Evolutionary conservation across 192 early-diverging fungal species (phyloP).

Genomic region (Coemansia asiatica): DNA sequence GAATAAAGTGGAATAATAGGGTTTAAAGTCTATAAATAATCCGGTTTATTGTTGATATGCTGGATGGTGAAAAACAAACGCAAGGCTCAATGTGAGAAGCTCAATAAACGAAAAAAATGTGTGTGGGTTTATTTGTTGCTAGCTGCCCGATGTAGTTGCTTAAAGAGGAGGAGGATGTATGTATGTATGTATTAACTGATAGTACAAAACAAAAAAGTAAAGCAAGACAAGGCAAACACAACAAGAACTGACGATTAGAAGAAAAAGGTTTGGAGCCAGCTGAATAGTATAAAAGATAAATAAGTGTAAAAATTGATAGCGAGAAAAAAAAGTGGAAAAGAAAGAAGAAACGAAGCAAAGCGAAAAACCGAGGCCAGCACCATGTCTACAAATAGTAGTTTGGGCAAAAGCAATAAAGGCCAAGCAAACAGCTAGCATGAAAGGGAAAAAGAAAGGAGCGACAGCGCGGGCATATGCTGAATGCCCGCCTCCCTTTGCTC

Average conservation of each 20-base stretch:
- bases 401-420: slow-evolving; percentile 1
- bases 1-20: not conserved
- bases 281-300: not conserved
- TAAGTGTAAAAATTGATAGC: slow-evolving; percentile 5
- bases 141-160: too few species aligned
- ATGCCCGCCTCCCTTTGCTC: slow-evolving; percentile 10
- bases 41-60: not conserved
- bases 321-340: slow-evolving; percentile 1
- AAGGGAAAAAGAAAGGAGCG: slow-evolving; percentile 2
- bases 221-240: not conserved
- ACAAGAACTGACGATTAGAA: not conserved
- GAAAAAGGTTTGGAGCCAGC: not conserved
- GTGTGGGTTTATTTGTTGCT: not conserved
- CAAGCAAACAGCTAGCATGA: slow-evolving; percentile 1
- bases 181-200: not conserved
- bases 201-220: not conserved
- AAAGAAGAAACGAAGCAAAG: slow-evolving; percentile 4
- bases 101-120: not conserved
- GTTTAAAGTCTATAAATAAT: not conserved
- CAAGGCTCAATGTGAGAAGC: too few species aligned
- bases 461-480: slow-evolving; percentile 7
- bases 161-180: too few species aligned
- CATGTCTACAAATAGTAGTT: slow-evolving; percentile 15
- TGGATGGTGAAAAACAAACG: slow-evolving; percentile 1
- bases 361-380: slow-evolving; percentile 1